phyloP scores from a whole-genome alignment of 2,329 filamentous ascomycete species.

The Clonostachys rosea region DNA sequence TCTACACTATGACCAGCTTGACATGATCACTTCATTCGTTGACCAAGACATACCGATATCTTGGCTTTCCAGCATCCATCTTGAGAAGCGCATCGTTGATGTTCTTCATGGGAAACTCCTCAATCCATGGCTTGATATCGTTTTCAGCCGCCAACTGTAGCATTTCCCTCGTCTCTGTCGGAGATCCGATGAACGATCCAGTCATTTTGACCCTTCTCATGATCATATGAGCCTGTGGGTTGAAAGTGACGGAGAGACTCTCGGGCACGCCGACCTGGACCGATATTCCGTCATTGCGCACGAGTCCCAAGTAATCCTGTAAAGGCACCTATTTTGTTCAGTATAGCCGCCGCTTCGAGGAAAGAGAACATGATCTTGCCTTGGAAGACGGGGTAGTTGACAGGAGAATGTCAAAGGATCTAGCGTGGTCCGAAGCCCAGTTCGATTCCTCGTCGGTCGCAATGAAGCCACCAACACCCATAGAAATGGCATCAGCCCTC shows the following conservation, averaged over 20 bases:
- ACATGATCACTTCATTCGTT: slow-evolving; percentile 17
- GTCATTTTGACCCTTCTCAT: slow-evolving; percentile 45
- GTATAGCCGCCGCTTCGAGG: not conserved
- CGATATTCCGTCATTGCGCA: slow-evolving; percentile 51
- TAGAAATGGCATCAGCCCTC: slow-evolving; percentile 27
- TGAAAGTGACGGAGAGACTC: slow-evolving; percentile 1
- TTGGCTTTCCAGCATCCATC: slow-evolving; percentile 43
- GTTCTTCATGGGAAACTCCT: slow-evolving; percentile 43
- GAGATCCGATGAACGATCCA: slow-evolving; percentile 41
- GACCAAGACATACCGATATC: slow-evolving; percentile 33
- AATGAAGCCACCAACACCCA: slow-evolving; percentile 10
- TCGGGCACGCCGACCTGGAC: slow-evolving; percentile 53
- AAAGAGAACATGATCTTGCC: not conserved
- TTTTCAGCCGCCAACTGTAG: slow-evolving; percentile 51
- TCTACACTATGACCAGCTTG: too few relatives aligned
- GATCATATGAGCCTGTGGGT: slow-evolving; percentile 39
- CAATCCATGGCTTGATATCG: slow-evolving; percentile 51
- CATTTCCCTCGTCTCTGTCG: slow-evolving; percentile 55
- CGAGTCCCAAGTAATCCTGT: slow-evolving; percentile 52
- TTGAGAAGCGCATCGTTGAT: slow-evolving; percentile 47
- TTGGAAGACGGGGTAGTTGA: slow-evolving; percentile 43
- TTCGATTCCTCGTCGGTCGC: slow-evolving; percentile 33
- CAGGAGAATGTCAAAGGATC: slow-evolving; percentile 51
- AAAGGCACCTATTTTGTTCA: slow-evolving; percentile 47
- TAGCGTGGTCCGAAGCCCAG: slow-evolving; percentile 46